phyloP scores from a whole-genome alignment of 768 basidiomycete genomes.

The Termitomyces sp. region DNA sequence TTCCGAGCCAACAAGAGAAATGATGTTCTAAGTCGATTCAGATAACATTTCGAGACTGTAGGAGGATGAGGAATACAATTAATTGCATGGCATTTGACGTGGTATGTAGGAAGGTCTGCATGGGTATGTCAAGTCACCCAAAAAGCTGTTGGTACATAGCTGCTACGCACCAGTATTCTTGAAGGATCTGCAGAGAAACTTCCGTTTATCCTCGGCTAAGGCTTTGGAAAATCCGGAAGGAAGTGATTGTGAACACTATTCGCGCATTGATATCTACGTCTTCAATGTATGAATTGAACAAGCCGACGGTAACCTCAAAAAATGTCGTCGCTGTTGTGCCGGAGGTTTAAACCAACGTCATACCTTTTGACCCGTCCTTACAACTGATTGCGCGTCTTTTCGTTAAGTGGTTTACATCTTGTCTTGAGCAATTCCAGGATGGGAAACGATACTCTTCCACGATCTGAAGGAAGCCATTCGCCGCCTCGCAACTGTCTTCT shows the following conservation, averaged over 20 bases:
- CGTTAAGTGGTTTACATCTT: neutral
- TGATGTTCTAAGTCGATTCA: neutral
- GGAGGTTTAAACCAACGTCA: neutral
- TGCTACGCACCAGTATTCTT: neutral
- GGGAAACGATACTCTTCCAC: neutral
- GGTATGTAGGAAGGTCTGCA: neutral
- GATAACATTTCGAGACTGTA: neutral
- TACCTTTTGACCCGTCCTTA: neutral
- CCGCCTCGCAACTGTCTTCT: neutral
- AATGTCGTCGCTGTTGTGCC: neutral
- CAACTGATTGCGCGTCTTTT: neutral
- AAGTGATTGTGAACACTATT: neutral
- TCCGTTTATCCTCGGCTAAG: neutral
- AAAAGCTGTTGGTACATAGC: neutral
- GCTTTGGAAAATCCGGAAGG: neutral
- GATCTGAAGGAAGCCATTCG: neutral
- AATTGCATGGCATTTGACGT: neutral
- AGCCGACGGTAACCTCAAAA: neutral
- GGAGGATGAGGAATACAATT: neutral
- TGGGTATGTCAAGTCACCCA: neutral
- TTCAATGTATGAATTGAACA: neutral
- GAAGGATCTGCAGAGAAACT: neutral
- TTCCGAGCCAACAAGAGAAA: neutral
- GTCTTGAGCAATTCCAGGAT: too few species aligned
- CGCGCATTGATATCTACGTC: neutral